Percentiles rank a stretch among this genome's conserved stretches.
phyloP scores from a whole-genome alignment of 164 flowering plant genomes.

The Cinnamomum micranthum region DNA sequence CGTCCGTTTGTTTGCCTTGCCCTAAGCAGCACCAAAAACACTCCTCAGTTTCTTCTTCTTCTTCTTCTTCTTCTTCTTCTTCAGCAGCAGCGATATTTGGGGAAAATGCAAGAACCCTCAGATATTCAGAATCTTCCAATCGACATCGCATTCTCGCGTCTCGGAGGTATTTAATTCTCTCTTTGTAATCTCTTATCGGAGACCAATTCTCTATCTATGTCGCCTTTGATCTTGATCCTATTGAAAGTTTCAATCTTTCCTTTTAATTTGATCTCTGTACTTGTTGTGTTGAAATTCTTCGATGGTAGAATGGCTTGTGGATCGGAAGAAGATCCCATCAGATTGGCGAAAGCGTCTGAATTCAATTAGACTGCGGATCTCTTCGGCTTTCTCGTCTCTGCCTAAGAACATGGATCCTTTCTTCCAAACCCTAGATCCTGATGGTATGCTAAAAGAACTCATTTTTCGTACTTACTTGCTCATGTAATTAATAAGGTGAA shows the following conservation, averaged over 20 bases:
- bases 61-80: not conserved
- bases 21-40: not conserved
- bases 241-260: not conserved
- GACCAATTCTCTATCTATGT: not conserved
- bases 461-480: no score
- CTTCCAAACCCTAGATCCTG: conserved; percentile 72
- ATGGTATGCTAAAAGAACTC: conserved; percentile 37
- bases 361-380: conserved; percentile 49
- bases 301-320: conserved; percentile 86
- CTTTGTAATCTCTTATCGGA: no score
- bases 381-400: conserved; percentile 61
- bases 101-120: conserved; percentile 52
- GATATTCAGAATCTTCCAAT: conserved; percentile 81
- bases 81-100: not conserved
- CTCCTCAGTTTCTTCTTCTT: no score
- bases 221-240: not conserved
- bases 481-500: no score
- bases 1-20: not conserved
- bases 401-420: conserved; percentile 78
- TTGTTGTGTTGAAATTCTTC: not conserved
- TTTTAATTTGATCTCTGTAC: not conserved
- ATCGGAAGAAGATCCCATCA: conserved; percentile 80
- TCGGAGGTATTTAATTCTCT: conserved; percentile 57
- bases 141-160: conserved; percentile 83
- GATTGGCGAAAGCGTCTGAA: conserved; percentile 81